phyloP scores from a whole-genome alignment of 306 rosid species.

The Rosa persica region DNA sequence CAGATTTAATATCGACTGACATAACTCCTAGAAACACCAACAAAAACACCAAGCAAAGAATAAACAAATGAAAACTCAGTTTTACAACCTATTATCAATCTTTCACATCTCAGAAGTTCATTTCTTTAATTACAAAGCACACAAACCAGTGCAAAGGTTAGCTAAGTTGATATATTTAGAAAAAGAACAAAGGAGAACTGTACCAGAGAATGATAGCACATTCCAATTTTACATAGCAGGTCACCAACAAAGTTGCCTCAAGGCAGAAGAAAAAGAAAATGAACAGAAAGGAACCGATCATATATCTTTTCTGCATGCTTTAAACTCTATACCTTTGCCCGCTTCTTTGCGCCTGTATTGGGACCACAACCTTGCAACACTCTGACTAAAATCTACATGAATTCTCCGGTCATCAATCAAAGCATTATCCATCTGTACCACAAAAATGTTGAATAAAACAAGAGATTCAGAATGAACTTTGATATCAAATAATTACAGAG shows the following conservation, averaged over 20 bases:
- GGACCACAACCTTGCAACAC: constrained; percentile 88
- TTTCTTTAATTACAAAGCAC: neutral
- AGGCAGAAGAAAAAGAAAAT: neutral
- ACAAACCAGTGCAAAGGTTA: neutral
- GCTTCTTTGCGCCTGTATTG: constrained; percentile 70
- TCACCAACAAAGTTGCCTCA: neutral
- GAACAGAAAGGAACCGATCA: constrained; percentile 3
- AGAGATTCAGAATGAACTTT: constrained; percentile 1
- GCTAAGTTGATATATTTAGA: neutral
- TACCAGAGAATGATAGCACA: neutral
- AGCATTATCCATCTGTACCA: constrained; percentile 89
- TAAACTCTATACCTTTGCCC: constrained; percentile 54
- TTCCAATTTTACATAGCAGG: neutral
- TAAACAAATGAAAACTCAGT: neutral
- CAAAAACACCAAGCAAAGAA: neutral
- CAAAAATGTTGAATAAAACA: constrained; percentile 19
- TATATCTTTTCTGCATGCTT: neutral
- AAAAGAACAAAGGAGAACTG: neutral
- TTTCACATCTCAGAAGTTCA: neutral
- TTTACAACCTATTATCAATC: neutral
- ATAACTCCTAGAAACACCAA: neutral
- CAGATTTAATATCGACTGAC: neutral
- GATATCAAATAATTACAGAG: neutral
- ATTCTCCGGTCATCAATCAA: constrained; percentile 95
- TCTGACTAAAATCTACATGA: constrained; percentile 98